These are phyloP conservation scores for Diplodia scrobiculata DNA, from an alignment of 2,329 filamentous ascomycete genomes.

Conservation along the genomic window DNA sequence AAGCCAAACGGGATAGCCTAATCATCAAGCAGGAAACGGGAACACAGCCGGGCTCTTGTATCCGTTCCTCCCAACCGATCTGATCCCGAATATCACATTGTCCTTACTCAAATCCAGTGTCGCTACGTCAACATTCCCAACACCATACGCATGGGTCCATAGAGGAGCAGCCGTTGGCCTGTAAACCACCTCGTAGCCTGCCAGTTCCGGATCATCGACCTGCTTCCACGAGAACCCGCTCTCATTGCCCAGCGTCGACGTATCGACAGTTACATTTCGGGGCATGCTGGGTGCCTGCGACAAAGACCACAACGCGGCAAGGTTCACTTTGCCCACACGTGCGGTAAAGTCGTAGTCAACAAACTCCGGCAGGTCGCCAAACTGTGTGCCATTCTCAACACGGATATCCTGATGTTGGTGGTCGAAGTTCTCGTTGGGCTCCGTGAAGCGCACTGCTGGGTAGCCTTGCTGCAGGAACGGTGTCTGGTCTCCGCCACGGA, in stretches of 20 bases:
- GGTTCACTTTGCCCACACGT: constrained; percentile 58
- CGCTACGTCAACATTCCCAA: constrained; percentile 52
- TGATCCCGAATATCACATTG: constrained; percentile 60
- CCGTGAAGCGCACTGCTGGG: constrained; percentile 59
- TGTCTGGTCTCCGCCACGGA: constrained; percentile 60
- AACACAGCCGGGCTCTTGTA: constrained; percentile 55
- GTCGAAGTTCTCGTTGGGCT: constrained; percentile 59
- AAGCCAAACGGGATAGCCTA: not conserved
- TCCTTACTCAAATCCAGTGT: constrained; percentile 59
- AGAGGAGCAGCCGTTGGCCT: constrained; percentile 54
- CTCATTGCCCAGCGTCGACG: constrained; percentile 53
- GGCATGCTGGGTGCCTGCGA: constrained; percentile 56
- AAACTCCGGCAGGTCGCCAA: constrained; percentile 59
- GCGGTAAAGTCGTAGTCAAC: constrained; percentile 60
- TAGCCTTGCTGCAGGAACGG: constrained; percentile 60
- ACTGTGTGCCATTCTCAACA: constrained; percentile 54
- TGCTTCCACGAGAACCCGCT: constrained; percentile 54
- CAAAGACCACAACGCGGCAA: constrained; percentile 58
- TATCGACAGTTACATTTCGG: constrained; percentile 54
- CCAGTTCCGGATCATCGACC: constrained; percentile 47
- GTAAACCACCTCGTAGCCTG: constrained; percentile 61
- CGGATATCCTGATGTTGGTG: constrained; percentile 62
- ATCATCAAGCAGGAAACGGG: constrained; percentile 41
- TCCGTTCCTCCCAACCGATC: constrained; percentile 56
- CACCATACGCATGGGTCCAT: constrained; percentile 55